Base-by-base conservation (phyloP, 1,284 basidiomycete species). In the Sporisorium exsertum region DNA sequence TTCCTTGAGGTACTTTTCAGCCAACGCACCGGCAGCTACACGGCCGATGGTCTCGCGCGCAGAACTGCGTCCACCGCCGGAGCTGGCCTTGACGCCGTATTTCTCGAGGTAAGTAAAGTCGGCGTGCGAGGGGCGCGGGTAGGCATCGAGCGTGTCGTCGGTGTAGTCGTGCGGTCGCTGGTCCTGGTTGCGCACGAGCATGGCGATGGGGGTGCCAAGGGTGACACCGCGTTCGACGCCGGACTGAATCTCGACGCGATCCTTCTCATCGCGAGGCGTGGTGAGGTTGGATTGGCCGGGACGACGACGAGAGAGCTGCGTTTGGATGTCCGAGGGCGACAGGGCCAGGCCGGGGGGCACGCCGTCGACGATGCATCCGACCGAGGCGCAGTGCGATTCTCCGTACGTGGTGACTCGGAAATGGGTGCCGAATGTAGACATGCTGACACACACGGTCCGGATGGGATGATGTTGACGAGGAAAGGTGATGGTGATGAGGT, bases 91-190 rank as follows among this genome's bases (percentile, higher is more conserved):
- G 86, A 99, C 87, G 35, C 94, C 94, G 86, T 99, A 99, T 86
- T 99, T 99, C 82, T 95, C 92, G 59, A 99, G 91, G 87, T 99
- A 99, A 33, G 97, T 99, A 87, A 93, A 98, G 86, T 99, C 97
- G 56, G 97, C 97, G 85, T 99, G 97, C 78, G 93, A 94, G 20
- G 97, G 97, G 32, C 97, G 92, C 43, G 97, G 97, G 88, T 94
- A 99, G 64, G 95, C 88, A 86, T 99, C 96, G 37, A 85, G 77
- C 0, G 96, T 99, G 88, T 98, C 77, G 66, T 85, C 97, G 80
- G 94, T 92, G 88, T 99, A 99, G 87, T 99, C 97, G 85, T 98
- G 92, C 22, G 97, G 97, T 49, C 97, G 90, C 85, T 99, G 97
- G 86, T 99, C 97, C 87, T 98, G 95, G 87, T 99, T 99, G 84